Conservation (phyloP, 2,329 filamentous ascomycete genomes). For the Fusarium succisae region DNA sequence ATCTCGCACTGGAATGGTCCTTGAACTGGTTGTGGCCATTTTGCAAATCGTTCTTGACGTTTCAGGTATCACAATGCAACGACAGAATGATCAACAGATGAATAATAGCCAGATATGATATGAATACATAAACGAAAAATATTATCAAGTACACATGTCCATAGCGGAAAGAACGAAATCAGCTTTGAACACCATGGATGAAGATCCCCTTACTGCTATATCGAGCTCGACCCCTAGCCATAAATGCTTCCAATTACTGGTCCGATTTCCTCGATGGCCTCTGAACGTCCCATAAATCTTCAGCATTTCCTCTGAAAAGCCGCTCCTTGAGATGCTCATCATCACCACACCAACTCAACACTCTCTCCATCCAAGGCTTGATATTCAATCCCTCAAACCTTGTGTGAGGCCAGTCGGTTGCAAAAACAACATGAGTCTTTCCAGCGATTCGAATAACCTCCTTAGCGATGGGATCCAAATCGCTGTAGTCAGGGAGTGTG, state of each 20-base stretch:
- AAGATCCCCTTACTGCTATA: too few species aligned
- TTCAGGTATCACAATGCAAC: not conserved
- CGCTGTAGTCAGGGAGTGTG: constrained; percentile 52
- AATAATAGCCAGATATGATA: not conserved
- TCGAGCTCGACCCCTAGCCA: not conserved
- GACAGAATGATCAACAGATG: not conserved
- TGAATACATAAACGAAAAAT: not conserved
- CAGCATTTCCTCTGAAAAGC: constrained; percentile 65
- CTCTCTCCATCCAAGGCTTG: constrained; percentile 54
- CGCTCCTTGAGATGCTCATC: constrained; percentile 56
- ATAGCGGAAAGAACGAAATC: not conserved
- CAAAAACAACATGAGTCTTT: constrained; percentile 61
- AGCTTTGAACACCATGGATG: not conserved
- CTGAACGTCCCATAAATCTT: constrained; percentile 55
- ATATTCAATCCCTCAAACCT: constrained; percentile 67
- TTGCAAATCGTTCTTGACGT: not conserved
- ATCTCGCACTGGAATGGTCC: not conserved
- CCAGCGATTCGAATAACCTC: constrained; percentile 58
- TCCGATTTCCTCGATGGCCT: not conserved
- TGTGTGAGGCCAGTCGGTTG: constrained; percentile 73
- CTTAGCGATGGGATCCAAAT: constrained; percentile 58
- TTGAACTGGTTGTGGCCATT: too few species aligned
- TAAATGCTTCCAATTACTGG: not conserved
- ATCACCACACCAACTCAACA: constrained; percentile 62
- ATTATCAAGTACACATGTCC: not conserved